phyloP scores from a whole-genome alignment of 1,284 basidiomycete species.

The Inonotus obliquus region DNA sequence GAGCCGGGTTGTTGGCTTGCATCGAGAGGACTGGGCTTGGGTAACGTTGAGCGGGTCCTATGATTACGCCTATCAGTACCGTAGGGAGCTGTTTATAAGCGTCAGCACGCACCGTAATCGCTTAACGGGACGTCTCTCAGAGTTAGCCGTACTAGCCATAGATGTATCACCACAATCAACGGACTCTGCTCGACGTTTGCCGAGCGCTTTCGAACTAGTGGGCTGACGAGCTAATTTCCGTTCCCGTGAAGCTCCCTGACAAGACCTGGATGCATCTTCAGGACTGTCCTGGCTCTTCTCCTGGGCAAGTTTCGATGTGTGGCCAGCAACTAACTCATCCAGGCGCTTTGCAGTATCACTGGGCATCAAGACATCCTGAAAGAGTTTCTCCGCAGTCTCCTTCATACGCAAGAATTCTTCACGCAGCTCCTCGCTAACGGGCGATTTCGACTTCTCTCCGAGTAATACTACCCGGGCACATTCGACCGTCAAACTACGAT shows the following conservation, averaged over 20 bases:
- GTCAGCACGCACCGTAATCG: neutral
- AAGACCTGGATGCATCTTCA: neutral
- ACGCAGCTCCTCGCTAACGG: slow-evolving; percentile 25
- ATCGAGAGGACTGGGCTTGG: too few species aligned
- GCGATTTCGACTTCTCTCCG: slow-evolving; percentile 24
- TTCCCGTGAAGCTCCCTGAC: neutral
- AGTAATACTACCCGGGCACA: slow-evolving; percentile 38
- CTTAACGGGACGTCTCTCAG: neutral
- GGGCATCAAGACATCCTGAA: slow-evolving; percentile 7
- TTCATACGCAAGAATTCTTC: slow-evolving; percentile 33
- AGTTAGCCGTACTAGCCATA: too few species aligned
- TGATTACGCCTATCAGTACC: too few species aligned
- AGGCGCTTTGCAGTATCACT: neutral
- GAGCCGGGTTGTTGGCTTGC: too few species aligned
- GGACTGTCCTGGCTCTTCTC: neutral
- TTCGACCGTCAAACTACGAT: slow-evolving; percentile 34
- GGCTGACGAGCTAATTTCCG: neutral
- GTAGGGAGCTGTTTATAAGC: too few species aligned
- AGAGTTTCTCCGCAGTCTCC: slow-evolving; percentile 30
- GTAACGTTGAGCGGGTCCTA: neutral
- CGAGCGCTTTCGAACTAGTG: neutral
- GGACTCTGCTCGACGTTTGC: neutral
- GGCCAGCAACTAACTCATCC: neutral
- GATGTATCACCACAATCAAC: neutral
- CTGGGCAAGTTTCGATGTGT: neutral